Evolutionary conservation across 1,284 basidiomycete genomes (phyloP).

Genomic region (Malassezia nana): DNA sequence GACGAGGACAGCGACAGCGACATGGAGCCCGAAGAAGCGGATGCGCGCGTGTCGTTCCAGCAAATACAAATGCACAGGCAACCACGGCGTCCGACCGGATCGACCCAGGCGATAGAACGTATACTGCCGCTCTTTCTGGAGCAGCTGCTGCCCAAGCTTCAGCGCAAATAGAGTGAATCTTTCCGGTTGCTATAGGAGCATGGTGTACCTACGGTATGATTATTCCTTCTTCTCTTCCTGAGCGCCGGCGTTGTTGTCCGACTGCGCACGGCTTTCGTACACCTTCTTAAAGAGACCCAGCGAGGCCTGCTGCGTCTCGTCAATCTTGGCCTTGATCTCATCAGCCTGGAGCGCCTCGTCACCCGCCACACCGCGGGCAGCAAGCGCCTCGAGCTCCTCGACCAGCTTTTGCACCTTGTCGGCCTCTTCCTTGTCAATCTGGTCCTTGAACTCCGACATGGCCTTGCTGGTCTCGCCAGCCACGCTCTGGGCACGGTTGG

Average conservation of each 20-base stretch:
- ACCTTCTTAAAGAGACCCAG: constrained; percentile 97
- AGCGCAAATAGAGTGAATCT: neutral
- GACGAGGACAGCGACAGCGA: constrained; percentile 4
- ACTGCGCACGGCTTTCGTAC: constrained; percentile 79
- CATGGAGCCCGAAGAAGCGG: constrained; percentile 7
- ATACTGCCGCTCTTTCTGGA: constrained; percentile 6
- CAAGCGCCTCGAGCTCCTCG: constrained; percentile 78
- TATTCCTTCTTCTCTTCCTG: constrained; percentile 45
- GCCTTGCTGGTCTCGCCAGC: constrained; percentile 92
- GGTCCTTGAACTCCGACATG: constrained; percentile 93
- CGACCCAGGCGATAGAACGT: neutral
- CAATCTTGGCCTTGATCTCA: constrained; percentile 80
- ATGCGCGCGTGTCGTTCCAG: neutral
- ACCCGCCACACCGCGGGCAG: constrained; percentile 77
- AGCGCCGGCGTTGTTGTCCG: constrained; percentile 50
- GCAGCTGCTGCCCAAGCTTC: neutral
- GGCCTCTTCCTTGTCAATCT: constrained; percentile 85
- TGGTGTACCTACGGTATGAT: constrained; percentile 3
- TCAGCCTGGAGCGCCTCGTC: constrained; percentile 68
- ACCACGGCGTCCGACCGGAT: neutral
- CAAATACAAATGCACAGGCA: neutral
- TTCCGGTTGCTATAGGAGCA: neutral
- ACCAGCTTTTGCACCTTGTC: constrained; percentile 65
- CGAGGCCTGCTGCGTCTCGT: constrained; percentile 89
- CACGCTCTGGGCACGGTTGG: constrained; percentile 92